Conservation (phyloP, 179 eudicot genomes). For the Carnegiea gigantea region DNA sequence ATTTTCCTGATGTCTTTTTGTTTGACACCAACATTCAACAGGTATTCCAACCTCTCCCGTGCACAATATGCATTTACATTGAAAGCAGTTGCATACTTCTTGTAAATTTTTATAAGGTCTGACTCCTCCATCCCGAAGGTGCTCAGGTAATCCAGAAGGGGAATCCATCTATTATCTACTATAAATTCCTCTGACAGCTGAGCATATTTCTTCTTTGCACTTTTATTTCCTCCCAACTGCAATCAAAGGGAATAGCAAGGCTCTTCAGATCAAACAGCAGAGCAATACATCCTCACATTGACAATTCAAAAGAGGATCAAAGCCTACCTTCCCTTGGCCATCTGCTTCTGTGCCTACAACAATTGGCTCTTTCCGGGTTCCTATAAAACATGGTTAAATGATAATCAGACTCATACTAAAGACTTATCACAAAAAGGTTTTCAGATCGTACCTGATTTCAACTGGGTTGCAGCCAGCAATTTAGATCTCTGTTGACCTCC, state of each 20-base stretch:
- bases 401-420: conserved; percentile 16
- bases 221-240: conserved; percentile 52
- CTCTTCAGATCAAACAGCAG: conserved; percentile 25
- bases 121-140: conserved; percentile 85
- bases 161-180: conserved; percentile 78
- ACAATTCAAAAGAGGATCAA: conserved; percentile 20
- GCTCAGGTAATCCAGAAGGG: conserved; percentile 83
- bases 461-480: conserved; percentile 38
- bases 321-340: conserved; percentile 49
- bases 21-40: conserved; percentile 80
- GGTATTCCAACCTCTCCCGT: conserved; percentile 69
- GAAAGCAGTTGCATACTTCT: conserved; percentile 81
- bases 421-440: conserved; percentile 4
- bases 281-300: conserved; percentile 24
- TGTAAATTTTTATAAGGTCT: conserved; percentile 79
- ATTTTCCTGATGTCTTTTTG: conserved; percentile 75
- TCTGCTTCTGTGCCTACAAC: conserved; percentile 26
- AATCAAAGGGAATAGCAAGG: conserved; percentile 26
- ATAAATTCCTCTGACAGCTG: conserved; percentile 72
- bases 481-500: conserved; percentile 43
- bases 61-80: conserved; percentile 72
- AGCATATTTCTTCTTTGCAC: conserved; percentile 48
- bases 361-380: conserved; percentile 32
- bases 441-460: conserved; percentile 44
- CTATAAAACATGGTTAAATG: conserved; percentile 32